Base-by-base conservation (phyloP, 768 basidiomycete species). In the Suillus tomentosus region DNA sequence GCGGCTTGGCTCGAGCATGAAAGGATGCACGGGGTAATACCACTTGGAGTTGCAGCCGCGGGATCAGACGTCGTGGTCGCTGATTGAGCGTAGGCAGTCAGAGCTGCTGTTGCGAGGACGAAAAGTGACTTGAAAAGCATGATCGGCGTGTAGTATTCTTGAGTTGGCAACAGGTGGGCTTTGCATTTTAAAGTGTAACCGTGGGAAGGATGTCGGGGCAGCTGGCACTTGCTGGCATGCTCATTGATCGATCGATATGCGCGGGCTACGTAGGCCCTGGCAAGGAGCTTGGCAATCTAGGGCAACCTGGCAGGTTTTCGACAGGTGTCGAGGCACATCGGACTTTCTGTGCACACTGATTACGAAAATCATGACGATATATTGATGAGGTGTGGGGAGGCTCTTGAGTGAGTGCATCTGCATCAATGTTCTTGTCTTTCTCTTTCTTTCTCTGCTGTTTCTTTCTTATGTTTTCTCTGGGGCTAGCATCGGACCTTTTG, bases 61-160 rank as follows among this genome's bases (percentile, higher is more conserved):
- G 64, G 37, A 0, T 40, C 0, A 19, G 66, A 40, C 0, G 53
- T 24, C 0, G 63, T 11, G 1, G 40, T 51, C 17, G 5, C 1
- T 4, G 66, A 60, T 71, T 76, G 72, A 0, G 75, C 74, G 0
- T 66, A 64, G 1, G 37, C 75, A 6, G 66, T 60, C 31, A 76
- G 60, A 2, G 62, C 71, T 19, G 63, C 67, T 0, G 69, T 59
- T 17, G 55, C 62, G 17, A 72, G 14, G 47, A 62, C 45, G 5
- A 67, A 24, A 42, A 77, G 68, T 11, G 53, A n/a, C 64, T 75
- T 76, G 13, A 64, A 42, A 31, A 58, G 5, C 53, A 54, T 54
- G 34, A 54, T 54, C 34, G 19, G 19, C 5, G 31, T 11, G 7
- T 34, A 19, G 17, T 54, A 37, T 10, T 37, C 1, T 31, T 19